phyloP scores from a whole-genome alignment of 441 rosid genomes.

The Theobroma grandiflorum region DNA sequence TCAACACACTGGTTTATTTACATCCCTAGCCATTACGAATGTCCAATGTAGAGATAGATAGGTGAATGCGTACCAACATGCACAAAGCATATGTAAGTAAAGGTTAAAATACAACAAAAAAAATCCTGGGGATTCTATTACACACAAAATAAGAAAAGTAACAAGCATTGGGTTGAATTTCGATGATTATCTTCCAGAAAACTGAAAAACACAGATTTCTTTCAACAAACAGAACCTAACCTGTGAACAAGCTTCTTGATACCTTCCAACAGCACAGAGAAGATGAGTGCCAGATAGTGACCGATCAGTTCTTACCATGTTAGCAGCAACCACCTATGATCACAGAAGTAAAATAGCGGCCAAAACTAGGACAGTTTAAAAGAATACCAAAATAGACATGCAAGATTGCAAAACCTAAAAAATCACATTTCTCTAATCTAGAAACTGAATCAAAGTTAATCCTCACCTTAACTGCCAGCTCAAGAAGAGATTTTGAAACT shows the following conservation, averaged over 20 bases:
- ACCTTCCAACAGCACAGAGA: constrained; percentile 95
- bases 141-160: not conserved
- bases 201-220: not conserved
- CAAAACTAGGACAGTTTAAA: not conserved
- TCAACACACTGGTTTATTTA: not conserved
- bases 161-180: constrained; percentile 11
- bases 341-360: constrained; percentile 18
- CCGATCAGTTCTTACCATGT: constrained; percentile 93
- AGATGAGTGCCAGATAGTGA: constrained; percentile 95
- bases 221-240: constrained; percentile 42
- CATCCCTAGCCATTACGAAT: not conserved
- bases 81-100: not conserved
- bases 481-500: constrained; percentile 93
- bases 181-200: not conserved
- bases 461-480: constrained; percentile 92
- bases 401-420: not conserved
- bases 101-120: not conserved
- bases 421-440: constrained; percentile 8
- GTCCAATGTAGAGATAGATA: not conserved
- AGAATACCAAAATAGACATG: constrained; percentile 9
- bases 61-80: not conserved
- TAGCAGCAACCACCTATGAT: constrained; percentile 94
- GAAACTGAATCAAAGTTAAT: not conserved
- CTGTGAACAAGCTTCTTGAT: constrained; percentile 99
- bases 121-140: not conserved